Evolutionary conservation across 441 rosid genomes (phyloP).

Genomic region (Eruca vesicaria): DNA sequence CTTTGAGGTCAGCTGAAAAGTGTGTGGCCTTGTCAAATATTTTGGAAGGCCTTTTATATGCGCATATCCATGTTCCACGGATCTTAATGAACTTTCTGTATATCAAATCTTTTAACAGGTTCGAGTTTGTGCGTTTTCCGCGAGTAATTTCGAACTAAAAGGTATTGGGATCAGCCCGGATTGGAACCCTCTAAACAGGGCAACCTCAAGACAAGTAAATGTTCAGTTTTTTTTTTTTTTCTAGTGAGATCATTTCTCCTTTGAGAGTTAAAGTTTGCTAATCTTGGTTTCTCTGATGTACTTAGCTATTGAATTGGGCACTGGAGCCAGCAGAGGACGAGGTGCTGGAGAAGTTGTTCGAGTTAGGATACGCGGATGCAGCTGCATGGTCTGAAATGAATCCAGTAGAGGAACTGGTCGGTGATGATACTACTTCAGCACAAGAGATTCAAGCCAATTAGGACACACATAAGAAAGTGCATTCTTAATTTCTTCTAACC

Average conservation of each 20-base stretch:
- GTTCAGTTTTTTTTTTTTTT: slow-evolving; percentile 8
- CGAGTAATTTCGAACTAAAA: slow-evolving; percentile 52
- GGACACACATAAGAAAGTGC: neutral
- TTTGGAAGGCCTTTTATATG: neutral
- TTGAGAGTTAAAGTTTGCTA: neutral
- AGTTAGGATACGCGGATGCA: slow-evolving; percentile 78
- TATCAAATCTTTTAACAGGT: slow-evolving; percentile 45
- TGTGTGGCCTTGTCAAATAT: neutral
- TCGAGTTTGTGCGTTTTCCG: slow-evolving; percentile 87
- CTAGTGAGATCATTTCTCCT: neutral
- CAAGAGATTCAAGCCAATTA: slow-evolving; percentile 17
- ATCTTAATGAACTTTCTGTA: neutral
- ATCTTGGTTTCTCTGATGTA: neutral
- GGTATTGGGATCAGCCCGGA: slow-evolving; percentile 92
- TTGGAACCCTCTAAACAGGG: slow-evolving; percentile 76
- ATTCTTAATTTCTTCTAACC: slow-evolving; percentile 1
- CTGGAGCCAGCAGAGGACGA: slow-evolving; percentile 86
- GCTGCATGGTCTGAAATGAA: slow-evolving; percentile 72
- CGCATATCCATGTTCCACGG: neutral
- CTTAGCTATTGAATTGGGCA: slow-evolving; percentile 86
- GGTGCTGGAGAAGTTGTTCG: slow-evolving; percentile 70
- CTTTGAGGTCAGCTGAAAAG: neutral
- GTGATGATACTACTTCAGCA: slow-evolving; percentile 18
- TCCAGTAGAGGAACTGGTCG: slow-evolving; percentile 54
- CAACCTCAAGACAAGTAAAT: slow-evolving; percentile 68